A percentile compares a stretch with the other conserved stretches of the same genome.
These are phyloP conservation scores for Alternaria gaisen DNA, from an alignment of 2,329 filamentous ascomycete genomes.

Conservation along the genomic window DNA sequence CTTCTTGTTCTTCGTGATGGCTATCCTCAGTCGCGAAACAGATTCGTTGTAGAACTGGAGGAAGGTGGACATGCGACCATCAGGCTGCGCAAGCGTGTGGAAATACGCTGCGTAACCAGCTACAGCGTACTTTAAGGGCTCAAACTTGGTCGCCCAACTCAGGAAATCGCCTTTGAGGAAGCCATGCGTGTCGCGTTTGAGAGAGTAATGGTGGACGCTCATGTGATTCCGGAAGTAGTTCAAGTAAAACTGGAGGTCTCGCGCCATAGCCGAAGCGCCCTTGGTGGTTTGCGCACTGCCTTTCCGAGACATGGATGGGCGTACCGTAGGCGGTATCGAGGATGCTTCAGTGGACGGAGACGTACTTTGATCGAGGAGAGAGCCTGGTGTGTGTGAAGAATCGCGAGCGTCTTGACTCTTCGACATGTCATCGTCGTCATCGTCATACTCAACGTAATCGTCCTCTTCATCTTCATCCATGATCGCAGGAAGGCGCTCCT, in stretches of 20 bases:
- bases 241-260: conserved; percentile 80
- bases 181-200: conserved; percentile 73
- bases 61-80: conserved; percentile 81
- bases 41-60: conserved; percentile 90
- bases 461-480: conserved; percentile 59
- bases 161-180: conserved; percentile 79
- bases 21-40: conserved; percentile 76
- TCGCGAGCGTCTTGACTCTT: conserved; percentile 44
- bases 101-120: conserved; percentile 92
- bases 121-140: conserved; percentile 84
- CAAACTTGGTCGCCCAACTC: conserved; percentile 76
- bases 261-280: conserved; percentile 56
- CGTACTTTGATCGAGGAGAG: conserved; percentile 56
- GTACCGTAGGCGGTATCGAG: conserved; percentile 36
- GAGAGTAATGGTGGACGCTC: conserved; percentile 81
- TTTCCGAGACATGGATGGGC: conserved; percentile 46
- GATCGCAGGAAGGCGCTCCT: conserved; percentile 54
- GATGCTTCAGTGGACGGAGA: conserved; percentile 63
- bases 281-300: conserved; percentile 43
- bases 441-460: conserved; percentile 45
- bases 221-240: conserved; percentile 81
- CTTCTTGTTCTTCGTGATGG: conserved; percentile 74
- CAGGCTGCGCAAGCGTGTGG: conserved; percentile 72
- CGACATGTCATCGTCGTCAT: conserved; percentile 28
- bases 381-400: conserved; percentile 51